Base-by-base conservation (phyloP, 495 filamentous ascomycete species). In the Pseudevernia furfuracea region DNA sequence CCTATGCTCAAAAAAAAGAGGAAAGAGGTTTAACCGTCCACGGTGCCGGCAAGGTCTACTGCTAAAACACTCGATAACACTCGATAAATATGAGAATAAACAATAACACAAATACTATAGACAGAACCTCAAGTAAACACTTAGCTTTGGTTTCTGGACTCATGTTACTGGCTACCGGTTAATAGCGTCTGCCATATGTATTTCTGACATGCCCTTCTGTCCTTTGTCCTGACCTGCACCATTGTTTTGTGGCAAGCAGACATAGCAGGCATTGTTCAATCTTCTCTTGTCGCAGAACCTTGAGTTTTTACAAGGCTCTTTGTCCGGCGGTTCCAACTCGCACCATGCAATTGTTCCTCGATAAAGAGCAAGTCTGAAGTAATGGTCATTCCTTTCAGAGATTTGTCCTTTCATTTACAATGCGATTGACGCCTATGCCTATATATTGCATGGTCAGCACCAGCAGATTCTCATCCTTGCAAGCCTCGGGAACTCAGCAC, bases 281-380 rank as follows among this genome's bases (percentile, higher is more conserved):
- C 1, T n/a, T 25, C n/a, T 0, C 1, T 21, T 43, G 23, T 34
- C 4, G 39, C 25, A 30, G 36, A 44, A 55, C 30, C 1, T 34
- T 55, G 17, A 21, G 10, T 15, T 53, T 2, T 3, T 53, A 53
- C 49, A 53, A 30, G 15, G 12, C 0, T 8, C 52, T 34, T 39
- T 61, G 30, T 23, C 41, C 1, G 37, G 10, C 25, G 11, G 23
- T 19, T 11, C 19, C 34, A n/a, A 19, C 49, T 49, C 17, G 21
- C 43, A 61, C 39, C 41, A 61, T 48, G 59, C 43, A 5, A 44
- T 61, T 61, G 59, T 61, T 46, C 7, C 30, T 3, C 10, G 10
- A 10, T 25, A 25, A 48, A 61, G 28, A 36, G 21, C 25, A 34
- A 9, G 7, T 21, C 4, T 15, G 17, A 23, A 55, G 36, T 55